Conservation (phyloP, 306 rosid species). For the Betula pendula region DNA sequence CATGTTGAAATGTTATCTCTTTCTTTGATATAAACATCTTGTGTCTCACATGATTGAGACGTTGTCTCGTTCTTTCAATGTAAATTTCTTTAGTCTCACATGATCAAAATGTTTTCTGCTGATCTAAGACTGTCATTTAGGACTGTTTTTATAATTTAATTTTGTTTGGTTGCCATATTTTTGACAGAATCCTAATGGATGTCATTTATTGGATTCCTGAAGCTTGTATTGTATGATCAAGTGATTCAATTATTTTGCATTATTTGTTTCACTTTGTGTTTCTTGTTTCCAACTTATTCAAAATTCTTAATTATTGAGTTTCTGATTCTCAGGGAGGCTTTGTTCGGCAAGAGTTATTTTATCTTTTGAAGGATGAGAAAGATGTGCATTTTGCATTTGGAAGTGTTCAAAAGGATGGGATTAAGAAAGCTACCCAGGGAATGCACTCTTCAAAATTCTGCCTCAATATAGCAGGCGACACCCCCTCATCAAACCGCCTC, state of each 20-base stretch:
- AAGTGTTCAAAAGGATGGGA: conserved; percentile 57
- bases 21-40: neutral
- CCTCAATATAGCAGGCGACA: conserved; percentile 84
- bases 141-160: neutral
- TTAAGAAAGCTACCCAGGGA: conserved; percentile 53
- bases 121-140: neutral
- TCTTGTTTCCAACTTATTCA: neutral
- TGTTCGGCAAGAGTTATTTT: conserved; percentile 63
- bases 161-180: neutral
- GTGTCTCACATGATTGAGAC: no score
- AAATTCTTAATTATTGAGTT: neutral
- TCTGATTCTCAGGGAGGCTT: conserved; percentile 59
- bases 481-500: conserved; percentile 84
- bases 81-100: neutral
- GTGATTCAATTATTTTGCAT: neutral
- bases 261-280: neutral
- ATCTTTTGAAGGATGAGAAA: conserved; percentile 64
- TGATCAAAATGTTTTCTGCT: neutral
- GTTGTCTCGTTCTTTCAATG: no score
- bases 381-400: conserved; percentile 84
- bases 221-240: neutral
- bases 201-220: neutral
- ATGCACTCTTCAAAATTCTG: conserved; percentile 84
- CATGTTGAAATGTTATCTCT: neutral
- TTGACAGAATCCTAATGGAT: neutral